Percentiles rank a stretch among this genome's conserved stretches.
Conservation (phyloP, 345 rosid species). For the Camelina laxa region DNA sequence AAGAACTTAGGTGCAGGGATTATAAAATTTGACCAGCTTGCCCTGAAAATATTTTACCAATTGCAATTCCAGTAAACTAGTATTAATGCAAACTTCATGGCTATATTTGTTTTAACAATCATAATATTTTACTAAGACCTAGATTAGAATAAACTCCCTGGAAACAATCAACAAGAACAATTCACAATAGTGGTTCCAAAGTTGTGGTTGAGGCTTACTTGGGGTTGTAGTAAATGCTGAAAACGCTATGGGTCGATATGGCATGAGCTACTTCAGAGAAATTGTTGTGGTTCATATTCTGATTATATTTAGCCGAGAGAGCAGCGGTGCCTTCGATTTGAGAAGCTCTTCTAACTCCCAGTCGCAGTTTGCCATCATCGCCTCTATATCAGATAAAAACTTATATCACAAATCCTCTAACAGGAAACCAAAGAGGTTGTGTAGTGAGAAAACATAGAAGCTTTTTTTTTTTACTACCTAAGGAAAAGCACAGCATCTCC, state of each 20-base stretch:
- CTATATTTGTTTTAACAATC: neutral
- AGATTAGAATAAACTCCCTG: neutral
- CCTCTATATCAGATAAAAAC: slow-evolving; percentile 59
- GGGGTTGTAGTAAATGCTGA: slow-evolving; percentile 90
- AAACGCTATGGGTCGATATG: slow-evolving; percentile 59
- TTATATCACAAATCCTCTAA: slow-evolving; percentile 9
- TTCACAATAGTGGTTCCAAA: neutral
- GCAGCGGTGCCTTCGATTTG: slow-evolving; percentile 64
- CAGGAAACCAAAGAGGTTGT: neutral
- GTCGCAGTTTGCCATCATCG: slow-evolving; percentile 86
- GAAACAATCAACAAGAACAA: slow-evolving; percentile 4
- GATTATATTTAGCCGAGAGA: slow-evolving; percentile 55
- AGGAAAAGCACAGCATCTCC: slow-evolving; percentile 99
- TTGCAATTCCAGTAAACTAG: neutral
- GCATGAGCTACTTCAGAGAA: slow-evolving; percentile 73
- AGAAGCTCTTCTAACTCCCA: slow-evolving; percentile 92
- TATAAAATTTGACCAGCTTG: slow-evolving; percentile 75
- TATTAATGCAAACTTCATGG: neutral
- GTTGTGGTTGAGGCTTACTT: slow-evolving; percentile 54
- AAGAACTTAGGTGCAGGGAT: slow-evolving; percentile 69
- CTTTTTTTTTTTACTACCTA: slow-evolving; percentile 51
- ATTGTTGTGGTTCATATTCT: slow-evolving; percentile 61
- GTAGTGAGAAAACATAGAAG: neutral
- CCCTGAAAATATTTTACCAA: slow-evolving; percentile 47
- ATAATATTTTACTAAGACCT: neutral